Evolutionary conservation across 257 asterid genomes (phyloP), one percentile per base, ranked within the genome.

Genomic region (Plectranthus barbatus): DNA sequence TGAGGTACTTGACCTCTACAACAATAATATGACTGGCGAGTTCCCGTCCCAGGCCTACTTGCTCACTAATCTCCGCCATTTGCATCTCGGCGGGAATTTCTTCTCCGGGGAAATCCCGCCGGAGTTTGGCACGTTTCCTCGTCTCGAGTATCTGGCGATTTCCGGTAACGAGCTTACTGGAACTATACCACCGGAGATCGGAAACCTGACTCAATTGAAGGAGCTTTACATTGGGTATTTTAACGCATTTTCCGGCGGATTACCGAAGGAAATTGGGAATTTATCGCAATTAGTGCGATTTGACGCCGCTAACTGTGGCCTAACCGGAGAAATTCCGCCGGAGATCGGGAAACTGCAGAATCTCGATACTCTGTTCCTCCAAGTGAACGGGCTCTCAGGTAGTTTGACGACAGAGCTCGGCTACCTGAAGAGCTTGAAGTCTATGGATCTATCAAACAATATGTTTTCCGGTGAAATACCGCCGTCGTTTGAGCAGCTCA

Each of bases 361-460:
- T 11, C 80, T 92, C 4, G 95, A 92, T 63, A 89, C 98, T 0
- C 88, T 92, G 2, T 92, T 92, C 70, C 83, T 92, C 17, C 98
- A 92, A 71, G 97, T 89, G 42, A 92, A 92, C 68, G 80, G 79
- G 0, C 81, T 92, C 4, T 70, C 86, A 17, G 97, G 96, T 6
- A 62, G 81, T 4, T 36, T 92, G 65, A 83, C 83, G 11, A 76
- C 85, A 31, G 97, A 86, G 83, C 76, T 92, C 4, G 98, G 98
- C 26, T 44, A 69, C 57, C 62, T 92, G 17, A 92, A 77, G 40
- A 84, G 80, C 79, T 70, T 92, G 65, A 86, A 85, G 77, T 92
- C 98, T 4, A 60, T 92, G 84, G 98, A 92, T 83, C 90, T 92
- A 57, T 92, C 98, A 0, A 92, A 92, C 78, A 92, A 92, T 51